These are phyloP conservation scores for Daedaleopsis sinensis DNA, from an alignment of 768 basidiomycete species.

Conservation along the genomic window DNA sequence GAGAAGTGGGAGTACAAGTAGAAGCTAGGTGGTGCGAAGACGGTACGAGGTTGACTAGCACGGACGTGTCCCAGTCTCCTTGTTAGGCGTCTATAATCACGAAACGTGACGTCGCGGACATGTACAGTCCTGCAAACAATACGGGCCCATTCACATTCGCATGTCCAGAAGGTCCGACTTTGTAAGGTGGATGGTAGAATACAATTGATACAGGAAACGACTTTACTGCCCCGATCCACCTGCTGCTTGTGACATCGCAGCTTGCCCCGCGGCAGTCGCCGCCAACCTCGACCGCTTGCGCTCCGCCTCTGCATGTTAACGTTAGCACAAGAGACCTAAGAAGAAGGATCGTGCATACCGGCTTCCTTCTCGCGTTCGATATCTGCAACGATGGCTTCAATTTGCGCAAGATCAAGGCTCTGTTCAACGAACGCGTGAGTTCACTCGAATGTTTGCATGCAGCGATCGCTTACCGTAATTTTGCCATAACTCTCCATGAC, in stretches of 20 bases:
- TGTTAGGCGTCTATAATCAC: background rate
- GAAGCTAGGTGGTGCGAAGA: background rate
- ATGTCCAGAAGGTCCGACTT: background rate
- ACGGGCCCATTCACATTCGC: too few species aligned
- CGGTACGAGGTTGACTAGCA: too few species aligned
- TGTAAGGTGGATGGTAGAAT: constrained; percentile 11
- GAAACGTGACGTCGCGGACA: constrained; percentile 10
- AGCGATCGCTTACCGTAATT: constrained; percentile 64
- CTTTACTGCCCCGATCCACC: constrained; percentile 40
- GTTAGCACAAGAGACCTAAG: constrained; percentile 7
- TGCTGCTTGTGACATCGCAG: constrained; percentile 77
- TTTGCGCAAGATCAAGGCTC: constrained; percentile 86
- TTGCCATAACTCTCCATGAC: constrained; percentile 97
- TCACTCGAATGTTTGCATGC: background rate
- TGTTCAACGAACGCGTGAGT: constrained; percentile 33
- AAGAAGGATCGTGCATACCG: constrained; percentile 44
- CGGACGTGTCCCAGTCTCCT: background rate
- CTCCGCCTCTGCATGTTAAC: constrained; percentile 75
- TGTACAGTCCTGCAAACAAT: background rate
- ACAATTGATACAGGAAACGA: constrained; percentile 11
- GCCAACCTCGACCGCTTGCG: constrained; percentile 89
- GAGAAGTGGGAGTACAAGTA: background rate
- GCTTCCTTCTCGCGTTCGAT: constrained; percentile 99
- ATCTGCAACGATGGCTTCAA: constrained; percentile 88
- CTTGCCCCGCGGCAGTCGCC: constrained; percentile 89